Conservation (phyloP, 345 rosid genomes). For the Camelina sativa region DNA sequence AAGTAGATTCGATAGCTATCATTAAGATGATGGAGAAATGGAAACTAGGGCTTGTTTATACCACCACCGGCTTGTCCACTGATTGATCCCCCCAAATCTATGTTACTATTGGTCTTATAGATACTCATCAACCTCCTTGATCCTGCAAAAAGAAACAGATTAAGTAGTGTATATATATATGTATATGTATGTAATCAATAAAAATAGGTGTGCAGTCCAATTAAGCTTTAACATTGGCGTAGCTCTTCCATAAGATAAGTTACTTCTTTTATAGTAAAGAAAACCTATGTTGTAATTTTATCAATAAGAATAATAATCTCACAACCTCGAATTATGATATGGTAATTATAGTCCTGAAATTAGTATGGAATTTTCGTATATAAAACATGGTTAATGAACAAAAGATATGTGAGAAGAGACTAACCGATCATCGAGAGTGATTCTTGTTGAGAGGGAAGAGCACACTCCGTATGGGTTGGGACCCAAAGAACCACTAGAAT, state of each 20-base stretch:
- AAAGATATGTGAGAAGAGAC: neutral
- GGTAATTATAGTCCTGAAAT: neutral
- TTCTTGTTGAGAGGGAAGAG: constrained; percentile 12
- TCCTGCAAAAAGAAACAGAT: neutral
- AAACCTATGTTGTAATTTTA: neutral
- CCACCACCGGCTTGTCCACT: neutral
- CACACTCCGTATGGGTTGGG: constrained; percentile 18
- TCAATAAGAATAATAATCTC: too few species aligned
- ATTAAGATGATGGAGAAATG: neutral
- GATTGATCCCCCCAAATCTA: neutral
- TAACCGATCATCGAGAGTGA: constrained; percentile 16
- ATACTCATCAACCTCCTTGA: neutral
- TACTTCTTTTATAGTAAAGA: neutral
- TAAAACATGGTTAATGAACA: neutral
- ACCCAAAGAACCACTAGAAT: constrained; percentile 21
- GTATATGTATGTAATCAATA: neutral
- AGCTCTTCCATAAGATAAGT: neutral
- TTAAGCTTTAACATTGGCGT: neutral
- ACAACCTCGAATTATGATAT: neutral
- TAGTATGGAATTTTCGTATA: neutral
- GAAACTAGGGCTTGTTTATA: neutral
- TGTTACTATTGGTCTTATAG: neutral
- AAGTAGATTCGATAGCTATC: neutral
- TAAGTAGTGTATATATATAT: too few species aligned
- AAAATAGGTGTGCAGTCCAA: too few species aligned